Percentiles rank a stretch among this genome's conserved stretches.
phyloP scores from a whole-genome alignment of 2,329 filamentous ascomycete genomes.

The Lasiodiplodia sp. region DNA sequence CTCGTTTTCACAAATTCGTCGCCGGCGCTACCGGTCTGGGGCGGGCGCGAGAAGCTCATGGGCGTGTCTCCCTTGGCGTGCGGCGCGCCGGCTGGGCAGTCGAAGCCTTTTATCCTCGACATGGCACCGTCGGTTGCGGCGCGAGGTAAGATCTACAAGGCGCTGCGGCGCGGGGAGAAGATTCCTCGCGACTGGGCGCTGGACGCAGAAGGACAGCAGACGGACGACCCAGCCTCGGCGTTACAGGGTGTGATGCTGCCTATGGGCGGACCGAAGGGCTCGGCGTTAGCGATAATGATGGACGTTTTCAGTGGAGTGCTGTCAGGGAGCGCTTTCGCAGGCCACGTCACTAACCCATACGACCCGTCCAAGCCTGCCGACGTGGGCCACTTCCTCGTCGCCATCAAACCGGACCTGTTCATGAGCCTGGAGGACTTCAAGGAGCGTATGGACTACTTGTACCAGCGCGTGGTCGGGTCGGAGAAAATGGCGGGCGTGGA shows the following conservation, averaged over 20 bases:
- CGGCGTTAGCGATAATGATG: conserved; percentile 83
- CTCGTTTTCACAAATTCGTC: conserved; percentile 68
- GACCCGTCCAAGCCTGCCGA: conserved; percentile 72
- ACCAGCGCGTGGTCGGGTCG: conserved; percentile 60
- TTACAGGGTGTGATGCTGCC: conserved; percentile 82
- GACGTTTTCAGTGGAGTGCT: conserved; percentile 84
- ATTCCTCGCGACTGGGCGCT: conserved; percentile 79
- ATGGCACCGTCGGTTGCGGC: conserved; percentile 76
- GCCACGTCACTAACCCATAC: conserved; percentile 78
- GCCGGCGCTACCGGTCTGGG: conserved; percentile 75
- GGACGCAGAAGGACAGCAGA: conserved; percentile 72
- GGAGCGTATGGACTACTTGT: conserved; percentile 66
- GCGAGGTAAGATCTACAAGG: conserved; percentile 77
- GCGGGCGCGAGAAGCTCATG: conserved; percentile 72
- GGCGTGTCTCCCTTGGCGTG: conserved; percentile 78
- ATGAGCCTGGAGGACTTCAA: conserved; percentile 75
- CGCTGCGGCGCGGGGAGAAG: conserved; percentile 69
- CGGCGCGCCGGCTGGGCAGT: conserved; percentile 71
- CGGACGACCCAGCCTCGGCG: conserved; percentile 74
- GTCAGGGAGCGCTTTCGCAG: conserved; percentile 79
- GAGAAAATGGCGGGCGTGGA: conserved; percentile 63
- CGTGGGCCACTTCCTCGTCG: conserved; percentile 77
- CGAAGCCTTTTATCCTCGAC: conserved; percentile 73
- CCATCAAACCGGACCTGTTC: conserved; percentile 77
- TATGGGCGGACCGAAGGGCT: conserved; percentile 86